These are phyloP conservation scores for Talaromyces amestolkiae DNA, from an alignment of 2,329 filamentous ascomycete species.

Conservation along the genomic window DNA sequence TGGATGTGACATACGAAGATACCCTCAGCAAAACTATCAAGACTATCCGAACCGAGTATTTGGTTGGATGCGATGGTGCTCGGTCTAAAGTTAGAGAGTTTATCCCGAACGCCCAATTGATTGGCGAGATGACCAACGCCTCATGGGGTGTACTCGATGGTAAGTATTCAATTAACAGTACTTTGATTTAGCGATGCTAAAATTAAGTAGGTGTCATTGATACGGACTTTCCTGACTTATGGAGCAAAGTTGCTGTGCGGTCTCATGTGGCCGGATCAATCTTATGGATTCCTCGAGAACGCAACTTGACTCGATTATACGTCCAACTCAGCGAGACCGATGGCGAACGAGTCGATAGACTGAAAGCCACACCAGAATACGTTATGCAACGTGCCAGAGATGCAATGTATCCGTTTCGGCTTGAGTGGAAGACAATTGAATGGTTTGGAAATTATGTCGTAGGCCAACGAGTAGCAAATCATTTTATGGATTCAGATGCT, in stretches of 20 bases:
- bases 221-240: slow-evolving; percentile 59
- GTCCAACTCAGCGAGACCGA: slow-evolving; percentile 58
- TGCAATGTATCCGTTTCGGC: slow-evolving; percentile 65
- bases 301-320: slow-evolving; percentile 62
- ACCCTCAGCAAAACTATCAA: slow-evolving; percentile 34
- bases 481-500: slow-evolving; percentile 52
- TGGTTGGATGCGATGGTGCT: slow-evolving; percentile 68
- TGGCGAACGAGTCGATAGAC: slow-evolving; percentile 51
- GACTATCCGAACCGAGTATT: slow-evolving; percentile 57
- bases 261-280: slow-evolving; percentile 54
- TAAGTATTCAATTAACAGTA: slow-evolving; percentile 38
- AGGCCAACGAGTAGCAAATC: slow-evolving; percentile 61
- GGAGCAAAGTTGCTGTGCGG: slow-evolving; percentile 59
- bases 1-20: slow-evolving; percentile 45
- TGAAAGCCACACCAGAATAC: slow-evolving; percentile 62
- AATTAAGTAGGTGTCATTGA: slow-evolving; percentile 45
- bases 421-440: slow-evolving; percentile 50
- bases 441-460: slow-evolving; percentile 70
- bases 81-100: slow-evolving; percentile 63
- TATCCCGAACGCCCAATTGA: slow-evolving; percentile 53
- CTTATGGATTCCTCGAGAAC: slow-evolving; percentile 65
- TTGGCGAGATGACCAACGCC: slow-evolving; percentile 52
- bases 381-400: slow-evolving; percentile 63
- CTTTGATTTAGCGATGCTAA: not conserved
- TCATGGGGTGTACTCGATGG: slow-evolving; percentile 33